Conservation (phyloP, 495 filamentous ascomycete genomes). For the Viridothelium virens region DNA sequence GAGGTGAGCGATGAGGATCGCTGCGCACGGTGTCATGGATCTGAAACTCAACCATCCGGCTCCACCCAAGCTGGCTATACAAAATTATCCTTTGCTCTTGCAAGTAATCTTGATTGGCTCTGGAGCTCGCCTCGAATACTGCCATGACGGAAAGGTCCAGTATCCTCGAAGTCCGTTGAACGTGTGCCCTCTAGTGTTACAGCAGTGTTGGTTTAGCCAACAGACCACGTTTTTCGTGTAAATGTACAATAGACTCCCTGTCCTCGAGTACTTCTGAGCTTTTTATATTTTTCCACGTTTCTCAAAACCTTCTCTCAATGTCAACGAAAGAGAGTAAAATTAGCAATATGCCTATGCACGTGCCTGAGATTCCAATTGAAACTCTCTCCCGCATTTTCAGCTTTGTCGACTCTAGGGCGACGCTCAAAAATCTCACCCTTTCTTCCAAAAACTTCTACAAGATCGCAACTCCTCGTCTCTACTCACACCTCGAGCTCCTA, state of each 20-base stretch:
- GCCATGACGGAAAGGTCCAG: too few relatives aligned
- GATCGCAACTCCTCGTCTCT: background rate
- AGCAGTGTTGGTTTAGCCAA: background rate
- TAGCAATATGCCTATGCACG: background rate
- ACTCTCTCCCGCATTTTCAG: conserved; percentile 3
- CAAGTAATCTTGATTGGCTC: too few relatives aligned
- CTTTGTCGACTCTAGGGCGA: background rate
- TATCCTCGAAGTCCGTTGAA: too few relatives aligned
- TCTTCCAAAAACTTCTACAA: background rate
- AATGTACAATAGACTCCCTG: background rate
- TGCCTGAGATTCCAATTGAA: background rate
- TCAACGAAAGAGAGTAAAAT: background rate
- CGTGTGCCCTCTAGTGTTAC: too few relatives aligned
- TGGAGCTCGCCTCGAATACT: too few relatives aligned
- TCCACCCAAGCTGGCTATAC: too few relatives aligned
- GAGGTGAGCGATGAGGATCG: too few relatives aligned
- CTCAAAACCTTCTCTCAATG: background rate
- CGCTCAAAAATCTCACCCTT: background rate
- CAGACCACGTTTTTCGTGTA: background rate
- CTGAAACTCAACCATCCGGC: too few relatives aligned
- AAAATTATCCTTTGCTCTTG: too few relatives aligned
- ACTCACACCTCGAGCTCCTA: background rate
- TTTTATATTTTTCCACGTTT: background rate
- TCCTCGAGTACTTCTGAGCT: background rate
- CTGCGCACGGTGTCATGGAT: too few relatives aligned